Conservation (phyloP, 306 rosid genomes). For the Vachellia pachyceras region DNA sequence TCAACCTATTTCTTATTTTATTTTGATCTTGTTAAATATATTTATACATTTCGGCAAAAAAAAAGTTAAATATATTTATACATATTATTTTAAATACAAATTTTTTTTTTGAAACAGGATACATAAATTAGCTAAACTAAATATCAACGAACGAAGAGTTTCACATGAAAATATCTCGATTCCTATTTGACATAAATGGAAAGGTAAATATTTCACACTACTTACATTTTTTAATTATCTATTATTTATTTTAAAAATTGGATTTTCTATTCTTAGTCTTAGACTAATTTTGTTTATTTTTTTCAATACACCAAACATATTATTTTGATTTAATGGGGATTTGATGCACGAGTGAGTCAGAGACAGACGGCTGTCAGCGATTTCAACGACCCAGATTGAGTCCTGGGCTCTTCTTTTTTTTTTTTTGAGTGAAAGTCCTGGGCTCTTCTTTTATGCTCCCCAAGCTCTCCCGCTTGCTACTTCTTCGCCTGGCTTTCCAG, state of each 20-base stretch:
- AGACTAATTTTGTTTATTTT: no score
- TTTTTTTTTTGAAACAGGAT: no score
- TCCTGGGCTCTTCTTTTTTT: no score
- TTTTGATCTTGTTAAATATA: no score
- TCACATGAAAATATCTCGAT: not conserved
- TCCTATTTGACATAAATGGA: no score
- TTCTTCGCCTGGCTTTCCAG: not conserved
- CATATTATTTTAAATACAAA: not conserved
- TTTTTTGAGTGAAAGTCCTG: no score
- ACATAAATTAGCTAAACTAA: no score
- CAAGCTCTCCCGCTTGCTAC: conserved; percentile 32
- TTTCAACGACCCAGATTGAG: conserved; percentile 64
- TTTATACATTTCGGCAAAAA: no score
- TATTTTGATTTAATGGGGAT: no score
- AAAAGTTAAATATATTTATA: not conserved
- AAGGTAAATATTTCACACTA: no score
- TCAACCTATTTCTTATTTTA: not conserved
- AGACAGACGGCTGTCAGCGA: not conserved
- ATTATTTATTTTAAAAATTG: not conserved
- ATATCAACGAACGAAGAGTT: not conserved
- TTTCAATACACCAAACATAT: no score
- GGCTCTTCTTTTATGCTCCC: conserved; percentile 66
- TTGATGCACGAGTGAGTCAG: conserved; percentile 31
- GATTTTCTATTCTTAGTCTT: not conserved
- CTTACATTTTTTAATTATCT: no score